A percentile compares a stretch with the other conserved stretches of the same genome.
Evolutionary conservation across 352 stramenopile genomes (phyloP).

Genomic region (Pythium phragmitis): DNA sequence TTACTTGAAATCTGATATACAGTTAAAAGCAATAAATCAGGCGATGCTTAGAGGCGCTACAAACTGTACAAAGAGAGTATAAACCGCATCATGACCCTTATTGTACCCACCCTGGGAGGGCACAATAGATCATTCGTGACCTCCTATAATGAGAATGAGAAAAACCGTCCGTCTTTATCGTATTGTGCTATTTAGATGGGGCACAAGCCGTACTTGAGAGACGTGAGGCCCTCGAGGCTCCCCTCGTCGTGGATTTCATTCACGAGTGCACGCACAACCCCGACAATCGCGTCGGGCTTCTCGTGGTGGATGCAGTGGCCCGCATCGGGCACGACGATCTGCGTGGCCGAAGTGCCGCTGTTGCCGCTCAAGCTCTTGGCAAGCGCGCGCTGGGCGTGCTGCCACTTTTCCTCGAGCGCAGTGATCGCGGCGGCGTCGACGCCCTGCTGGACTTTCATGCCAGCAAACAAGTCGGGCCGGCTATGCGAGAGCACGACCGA

Average conservation of each 20-base stretch:
- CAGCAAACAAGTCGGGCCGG: slow-evolving; percentile 63
- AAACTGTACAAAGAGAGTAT: too few species aligned
- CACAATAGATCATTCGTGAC: too few species aligned
- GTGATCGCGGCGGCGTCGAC: slow-evolving; percentile 41
- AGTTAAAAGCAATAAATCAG: too few species aligned
- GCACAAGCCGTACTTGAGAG: slow-evolving; percentile 11
- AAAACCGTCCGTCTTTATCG: too few species aligned
- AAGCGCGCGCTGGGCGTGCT: slow-evolving; percentile 53
- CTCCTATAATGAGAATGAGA: not conserved
- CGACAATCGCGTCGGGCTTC: slow-evolving; percentile 55
- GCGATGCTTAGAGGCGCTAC: too few species aligned
- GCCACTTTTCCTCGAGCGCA: slow-evolving; percentile 66
- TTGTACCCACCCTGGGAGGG: too few species aligned
- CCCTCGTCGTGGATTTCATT: slow-evolving; percentile 22
- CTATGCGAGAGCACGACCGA: slow-evolving; percentile 73
- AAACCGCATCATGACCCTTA: too few species aligned
- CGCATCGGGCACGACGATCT: slow-evolving; percentile 51
- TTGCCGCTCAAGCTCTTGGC: slow-evolving; percentile 40
- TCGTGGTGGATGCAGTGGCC: slow-evolving; percentile 80
- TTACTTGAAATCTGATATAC: too few species aligned
- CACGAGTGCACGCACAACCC: slow-evolving; percentile 59
- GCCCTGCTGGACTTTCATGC: slow-evolving; percentile 54
- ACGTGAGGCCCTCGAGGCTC: slow-evolving; percentile 4
- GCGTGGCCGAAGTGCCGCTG: slow-evolving; percentile 28
- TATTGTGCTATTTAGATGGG: slow-evolving; percentile 15